Evolutionary conservation across 257 asterid genomes (phyloP).

Genomic region (Solanum neorickii): DNA sequence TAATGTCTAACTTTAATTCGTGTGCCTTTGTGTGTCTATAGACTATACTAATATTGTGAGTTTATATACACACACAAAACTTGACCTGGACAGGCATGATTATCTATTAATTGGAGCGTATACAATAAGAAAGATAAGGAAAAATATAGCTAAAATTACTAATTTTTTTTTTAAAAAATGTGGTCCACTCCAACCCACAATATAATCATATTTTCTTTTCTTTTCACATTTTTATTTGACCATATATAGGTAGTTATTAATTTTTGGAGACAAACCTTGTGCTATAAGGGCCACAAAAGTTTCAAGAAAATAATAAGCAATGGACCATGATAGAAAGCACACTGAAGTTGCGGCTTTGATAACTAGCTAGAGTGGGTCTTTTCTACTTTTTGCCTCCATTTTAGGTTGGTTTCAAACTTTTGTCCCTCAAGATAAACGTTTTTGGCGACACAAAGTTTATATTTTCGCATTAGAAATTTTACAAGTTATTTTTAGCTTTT

Average conservation of each 20-base stretch:
- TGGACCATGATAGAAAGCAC: slow-evolving; percentile 19
- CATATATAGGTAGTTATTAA: neutral
- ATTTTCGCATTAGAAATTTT: too few species aligned
- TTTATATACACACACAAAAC: neutral
- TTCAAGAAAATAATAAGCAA: neutral
- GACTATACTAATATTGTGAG: neutral
- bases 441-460: too few species aligned
- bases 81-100: neutral
- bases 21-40: neutral
- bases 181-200: slow-evolving; percentile 3
- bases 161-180: neutral
- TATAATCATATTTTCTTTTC: neutral
- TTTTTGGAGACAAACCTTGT: neutral
- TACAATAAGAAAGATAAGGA: neutral
- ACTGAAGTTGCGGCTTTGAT: slow-evolving; percentile 7
- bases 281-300: neutral
- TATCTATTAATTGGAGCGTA: neutral
- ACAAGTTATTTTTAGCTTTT: too few species aligned
- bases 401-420: neutral
- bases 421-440: too few species aligned
- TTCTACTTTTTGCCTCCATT: neutral
- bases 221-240: neutral
- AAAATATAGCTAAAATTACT: slow-evolving; percentile 3
- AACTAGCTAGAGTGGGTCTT: neutral
- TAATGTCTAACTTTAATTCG: neutral